phyloP scores from a whole-genome alignment of 805 yeast species.

The Saccharomyces cerevisiae region DNA sequence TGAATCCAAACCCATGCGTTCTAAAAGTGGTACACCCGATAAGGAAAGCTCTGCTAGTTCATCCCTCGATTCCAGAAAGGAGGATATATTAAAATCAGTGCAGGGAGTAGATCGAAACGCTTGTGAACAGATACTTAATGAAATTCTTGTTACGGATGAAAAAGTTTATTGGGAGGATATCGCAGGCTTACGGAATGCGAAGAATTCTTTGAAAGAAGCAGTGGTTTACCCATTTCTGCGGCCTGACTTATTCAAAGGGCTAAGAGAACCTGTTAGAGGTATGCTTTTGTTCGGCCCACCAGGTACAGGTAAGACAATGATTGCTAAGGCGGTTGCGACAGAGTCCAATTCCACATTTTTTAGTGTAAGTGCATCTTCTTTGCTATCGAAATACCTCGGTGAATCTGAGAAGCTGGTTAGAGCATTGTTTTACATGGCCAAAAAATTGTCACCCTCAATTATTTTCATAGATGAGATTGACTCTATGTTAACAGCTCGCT shows the following conservation, averaged over 20 bases:
- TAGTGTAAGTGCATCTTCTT: constrained; percentile 82
- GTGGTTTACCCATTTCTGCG: constrained; percentile 93
- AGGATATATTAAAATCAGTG: constrained; percentile 23
- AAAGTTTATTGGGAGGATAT: constrained; percentile 94
- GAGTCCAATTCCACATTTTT: constrained; percentile 92
- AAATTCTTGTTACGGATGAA: constrained; percentile 85
- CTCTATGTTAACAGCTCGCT: constrained; percentile 74
- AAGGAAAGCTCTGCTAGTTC: constrained; percentile 1
- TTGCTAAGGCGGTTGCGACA: constrained; percentile 95
- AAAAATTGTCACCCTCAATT: constrained; percentile 82
- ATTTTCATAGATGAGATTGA: constrained; percentile 96
- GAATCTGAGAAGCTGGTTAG: constrained; percentile 90
- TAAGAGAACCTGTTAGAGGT: constrained; percentile 93
- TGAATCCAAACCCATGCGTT: not conserved
- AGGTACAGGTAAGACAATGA: constrained; percentile 97
- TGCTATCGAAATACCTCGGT: constrained; percentile 73
- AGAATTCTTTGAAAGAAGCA: constrained; percentile 82
- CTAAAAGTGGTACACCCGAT: constrained; percentile 3
- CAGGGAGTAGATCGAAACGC: constrained; percentile 71
- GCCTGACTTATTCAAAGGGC: constrained; percentile 85
- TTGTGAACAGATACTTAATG: constrained; percentile 79
- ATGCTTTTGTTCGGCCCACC: constrained; percentile 97
- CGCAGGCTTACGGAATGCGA: constrained; percentile 86
- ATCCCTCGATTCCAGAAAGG: constrained; percentile 5
- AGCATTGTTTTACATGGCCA: constrained; percentile 80